phyloP scores from a whole-genome alignment of 108 stramenopile genomes.

The Pseudonitzschia multistriata region DNA sequence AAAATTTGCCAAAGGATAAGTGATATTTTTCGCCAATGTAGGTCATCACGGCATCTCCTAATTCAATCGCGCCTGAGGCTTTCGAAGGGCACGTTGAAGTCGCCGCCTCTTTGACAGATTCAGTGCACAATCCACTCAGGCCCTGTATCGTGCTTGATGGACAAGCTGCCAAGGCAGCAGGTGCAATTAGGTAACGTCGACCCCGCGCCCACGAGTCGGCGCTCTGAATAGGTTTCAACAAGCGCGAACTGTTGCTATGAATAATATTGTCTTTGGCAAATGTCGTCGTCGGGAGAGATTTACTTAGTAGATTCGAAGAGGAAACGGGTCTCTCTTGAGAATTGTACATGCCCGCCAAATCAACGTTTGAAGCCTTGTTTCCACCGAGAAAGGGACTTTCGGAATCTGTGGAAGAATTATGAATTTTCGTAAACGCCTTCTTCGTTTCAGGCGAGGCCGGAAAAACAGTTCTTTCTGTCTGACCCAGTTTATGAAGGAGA shows the following conservation, averaged over 20 bases:
- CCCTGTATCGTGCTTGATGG: conserved; percentile 48
- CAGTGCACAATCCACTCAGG: conserved; percentile 42
- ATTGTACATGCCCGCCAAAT: conserved; percentile 7
- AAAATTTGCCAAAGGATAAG: conserved; percentile 43
- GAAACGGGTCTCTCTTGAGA: not conserved
- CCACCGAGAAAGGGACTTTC: conserved; percentile 71
- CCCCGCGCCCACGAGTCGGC: conserved; percentile 64
- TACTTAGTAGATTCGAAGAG: not conserved
- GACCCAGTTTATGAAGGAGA: not conserved
- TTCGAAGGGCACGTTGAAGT: conserved; percentile 17
- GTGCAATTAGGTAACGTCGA: conserved; percentile 70
- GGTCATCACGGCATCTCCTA: conserved; percentile 64
- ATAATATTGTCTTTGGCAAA: not conserved
- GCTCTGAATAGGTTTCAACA: conserved; percentile 62
- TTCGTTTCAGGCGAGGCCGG: conserved; percentile 44
- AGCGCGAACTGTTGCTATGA: conserved; percentile 16
- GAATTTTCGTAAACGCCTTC: conserved; percentile 79
- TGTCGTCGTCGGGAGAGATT: not conserved
- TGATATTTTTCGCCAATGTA: conserved; percentile 40
- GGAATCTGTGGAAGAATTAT: conserved; percentile 65
- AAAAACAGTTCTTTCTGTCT: not conserved
- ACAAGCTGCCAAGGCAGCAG: conserved; percentile 66
- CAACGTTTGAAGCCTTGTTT: conserved; percentile 4
- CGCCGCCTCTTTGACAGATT: conserved; percentile 19
- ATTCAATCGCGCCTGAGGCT: conserved; percentile 49